Conservation (phyloP, 139 green algal genomes). For the Chlorella vulgaris region DNA sequence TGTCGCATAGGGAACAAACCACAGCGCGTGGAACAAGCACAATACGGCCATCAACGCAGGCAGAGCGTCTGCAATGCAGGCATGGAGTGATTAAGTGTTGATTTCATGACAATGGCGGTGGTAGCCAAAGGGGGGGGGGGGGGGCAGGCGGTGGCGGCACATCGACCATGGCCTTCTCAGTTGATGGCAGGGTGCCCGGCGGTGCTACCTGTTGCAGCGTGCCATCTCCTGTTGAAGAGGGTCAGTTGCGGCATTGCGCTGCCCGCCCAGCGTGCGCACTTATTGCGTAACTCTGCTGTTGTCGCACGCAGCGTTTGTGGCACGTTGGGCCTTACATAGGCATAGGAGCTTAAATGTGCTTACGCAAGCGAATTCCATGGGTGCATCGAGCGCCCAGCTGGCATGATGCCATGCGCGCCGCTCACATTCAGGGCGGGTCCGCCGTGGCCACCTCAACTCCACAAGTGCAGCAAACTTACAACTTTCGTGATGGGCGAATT, state of each 20-base stretch:
- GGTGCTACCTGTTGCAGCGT: constrained; percentile 24
- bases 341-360: too few relatives aligned
- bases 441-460: too few relatives aligned
- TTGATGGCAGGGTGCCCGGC: too few relatives aligned
- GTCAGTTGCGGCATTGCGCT: constrained; percentile 6
- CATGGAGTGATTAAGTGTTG: too few relatives aligned
- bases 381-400: too few relatives aligned
- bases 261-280: not conserved
- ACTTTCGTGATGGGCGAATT: not conserved
- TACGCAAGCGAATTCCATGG: too few relatives aligned
- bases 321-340: too few relatives aligned
- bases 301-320: too few relatives aligned
- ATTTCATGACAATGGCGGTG: not conserved
- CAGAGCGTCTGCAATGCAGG: constrained; percentile 15
- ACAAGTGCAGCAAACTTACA: too few relatives aligned
- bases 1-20: constrained; percentile 18
- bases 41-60: constrained; percentile 1
- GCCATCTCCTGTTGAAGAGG: constrained; percentile 21
- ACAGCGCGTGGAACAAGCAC: constrained; percentile 14
- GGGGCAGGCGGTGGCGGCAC: not conserved
- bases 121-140: too few relatives aligned
- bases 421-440: too few relatives aligned
- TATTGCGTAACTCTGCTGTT: not conserved
- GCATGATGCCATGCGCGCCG: not conserved
- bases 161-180: not conserved